Percentiles rank a stretch among this genome's conserved stretches.
These are phyloP conservation scores for Cymbopogon flexuosus DNA, from an alignment of 202 grass and related monocot genomes.

Conservation along the genomic window DNA sequence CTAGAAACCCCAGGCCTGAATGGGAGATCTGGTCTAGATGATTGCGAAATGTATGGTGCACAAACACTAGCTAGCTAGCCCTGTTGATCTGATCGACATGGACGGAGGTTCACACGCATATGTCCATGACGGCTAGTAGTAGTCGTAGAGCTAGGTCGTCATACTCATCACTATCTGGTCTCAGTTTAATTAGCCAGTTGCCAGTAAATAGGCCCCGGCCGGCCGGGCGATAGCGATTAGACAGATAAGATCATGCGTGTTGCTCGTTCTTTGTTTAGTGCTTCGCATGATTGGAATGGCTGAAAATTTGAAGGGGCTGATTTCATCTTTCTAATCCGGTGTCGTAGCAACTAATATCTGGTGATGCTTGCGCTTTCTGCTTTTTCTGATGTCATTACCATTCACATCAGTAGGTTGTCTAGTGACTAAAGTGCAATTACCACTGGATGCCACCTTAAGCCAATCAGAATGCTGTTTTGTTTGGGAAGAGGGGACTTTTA, in stretches of 20 bases:
- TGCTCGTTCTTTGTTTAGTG: conserved; percentile 55
- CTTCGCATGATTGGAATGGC: conserved; percentile 45
- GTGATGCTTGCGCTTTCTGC: conserved; percentile 32
- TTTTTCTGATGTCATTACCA: conserved; percentile 39
- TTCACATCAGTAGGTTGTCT: conserved; percentile 28
- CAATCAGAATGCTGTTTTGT: background rate
- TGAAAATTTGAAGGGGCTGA: background rate
- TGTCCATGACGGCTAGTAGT: background rate
- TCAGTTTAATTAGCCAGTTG: conserved; percentile 41
- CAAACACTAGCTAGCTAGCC: conserved; percentile 36
- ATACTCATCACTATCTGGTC: background rate
- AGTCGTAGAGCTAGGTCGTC: conserved; percentile 5
- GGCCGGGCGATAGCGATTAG: conserved; percentile 34
- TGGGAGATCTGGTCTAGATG: conserved; percentile 25
- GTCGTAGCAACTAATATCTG: conserved; percentile 32
- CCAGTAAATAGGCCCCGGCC: background rate
- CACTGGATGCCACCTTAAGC: conserved; percentile 30
- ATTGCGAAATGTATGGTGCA: conserved; percentile 53
- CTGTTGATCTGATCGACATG: conserved; percentile 10
- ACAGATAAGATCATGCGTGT: conserved; percentile 44
- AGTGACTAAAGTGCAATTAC: conserved; percentile 42
- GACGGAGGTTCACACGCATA: conserved; percentile 31
- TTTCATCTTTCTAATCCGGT: background rate
- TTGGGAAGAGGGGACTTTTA: background rate
- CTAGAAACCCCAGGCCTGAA: background rate